Percentiles rank a stretch among this genome's conserved stretches.
These are phyloP conservation scores for Coprinopsis strossmayeri DNA, from an alignment of 768 basidiomycete species.

Conservation along the genomic window DNA sequence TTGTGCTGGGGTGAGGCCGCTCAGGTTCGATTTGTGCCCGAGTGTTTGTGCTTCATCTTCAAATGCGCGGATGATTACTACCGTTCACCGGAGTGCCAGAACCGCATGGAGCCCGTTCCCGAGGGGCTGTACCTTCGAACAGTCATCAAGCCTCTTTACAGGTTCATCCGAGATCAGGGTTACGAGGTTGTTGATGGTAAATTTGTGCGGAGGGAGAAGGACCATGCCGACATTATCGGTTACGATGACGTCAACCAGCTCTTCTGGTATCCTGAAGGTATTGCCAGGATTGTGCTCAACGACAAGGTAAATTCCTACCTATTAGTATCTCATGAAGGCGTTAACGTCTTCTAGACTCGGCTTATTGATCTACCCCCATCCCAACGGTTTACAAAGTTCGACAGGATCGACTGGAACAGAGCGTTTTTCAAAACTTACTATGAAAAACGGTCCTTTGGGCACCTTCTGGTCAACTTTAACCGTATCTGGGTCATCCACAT, in stretches of 20 bases:
- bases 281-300: constrained; percentile 80
- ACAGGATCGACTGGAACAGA: constrained; percentile 92
- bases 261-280: constrained; percentile 99
- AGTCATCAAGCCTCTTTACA: constrained; percentile 90
- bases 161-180: constrained; percentile 95
- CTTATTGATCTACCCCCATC: constrained; percentile 88
- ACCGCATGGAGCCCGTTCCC: constrained; percentile 82
- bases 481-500: constrained; percentile 99
- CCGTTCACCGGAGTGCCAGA: constrained; percentile 97
- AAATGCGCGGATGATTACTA: constrained; percentile 99
- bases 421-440: constrained; percentile 99
- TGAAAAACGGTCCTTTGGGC: constrained; percentile 94
- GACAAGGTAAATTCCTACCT: constrained; percentile 61
- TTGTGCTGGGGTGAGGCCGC: constrained; percentile 98
- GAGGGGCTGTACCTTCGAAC: constrained; percentile 92
- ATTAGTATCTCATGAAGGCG: background rate
- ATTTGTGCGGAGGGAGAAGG: constrained; percentile 87
- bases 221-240: constrained; percentile 92
- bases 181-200: constrained; percentile 95
- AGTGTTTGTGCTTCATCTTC: constrained; percentile 99
- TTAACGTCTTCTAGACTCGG: constrained; percentile 52
- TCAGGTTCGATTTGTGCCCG: constrained; percentile 93
- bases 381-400: constrained; percentile 95
- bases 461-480: constrained; percentile 98
- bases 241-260: constrained; percentile 99